A percentile compares a stretch with the other conserved stretches of the same genome.
Evolutionary conservation across 1,139 yeast species (phyloP).

Genomic region (Pichia sp.): DNA sequence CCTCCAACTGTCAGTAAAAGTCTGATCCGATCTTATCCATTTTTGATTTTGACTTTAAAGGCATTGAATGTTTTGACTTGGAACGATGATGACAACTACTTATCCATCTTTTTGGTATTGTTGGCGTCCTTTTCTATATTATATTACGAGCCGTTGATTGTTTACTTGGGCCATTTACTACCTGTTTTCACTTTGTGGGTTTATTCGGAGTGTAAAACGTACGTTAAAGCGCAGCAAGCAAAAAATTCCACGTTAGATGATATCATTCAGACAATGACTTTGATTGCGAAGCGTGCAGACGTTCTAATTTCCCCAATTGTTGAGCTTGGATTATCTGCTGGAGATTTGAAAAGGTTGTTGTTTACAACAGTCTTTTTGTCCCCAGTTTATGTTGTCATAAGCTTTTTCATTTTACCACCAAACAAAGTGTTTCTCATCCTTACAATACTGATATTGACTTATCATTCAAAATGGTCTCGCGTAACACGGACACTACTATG

Average conservation of each 20-base stretch:
- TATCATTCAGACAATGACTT: conserved; percentile 71
- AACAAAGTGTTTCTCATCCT: conserved; percentile 56
- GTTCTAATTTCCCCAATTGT: conserved; percentile 77
- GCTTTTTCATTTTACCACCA: conserved; percentile 67
- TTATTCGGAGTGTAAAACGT: conserved; percentile 57
- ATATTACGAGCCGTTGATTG: conserved; percentile 68
- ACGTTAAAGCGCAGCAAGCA: conserved; percentile 48
- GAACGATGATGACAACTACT: conserved; percentile 78
- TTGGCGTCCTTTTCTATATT: conserved; percentile 56
- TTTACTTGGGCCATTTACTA: conserved; percentile 76
- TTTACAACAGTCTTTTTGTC: conserved; percentile 83
- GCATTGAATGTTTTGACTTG: conserved; percentile 74
- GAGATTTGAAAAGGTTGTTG: conserved; percentile 73
- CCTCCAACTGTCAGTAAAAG: conserved; percentile 90
- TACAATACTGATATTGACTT: conserved; percentile 67
- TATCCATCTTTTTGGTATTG: conserved; percentile 48
- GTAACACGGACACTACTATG: conserved; percentile 79
- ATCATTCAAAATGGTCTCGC: conserved; percentile 80
- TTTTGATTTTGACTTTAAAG: conserved; percentile 67
- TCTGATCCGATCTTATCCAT: conserved; percentile 77
- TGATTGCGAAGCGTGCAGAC: conserved; percentile 72
- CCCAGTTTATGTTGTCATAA: conserved; percentile 70
- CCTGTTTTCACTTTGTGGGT: conserved; percentile 64
- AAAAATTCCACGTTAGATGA: conserved; percentile 82
- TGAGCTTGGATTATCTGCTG: conserved; percentile 60